phyloP scores from a whole-genome alignment of 2,329 filamentous ascomycete species.

The Xylaria sp. region DNA sequence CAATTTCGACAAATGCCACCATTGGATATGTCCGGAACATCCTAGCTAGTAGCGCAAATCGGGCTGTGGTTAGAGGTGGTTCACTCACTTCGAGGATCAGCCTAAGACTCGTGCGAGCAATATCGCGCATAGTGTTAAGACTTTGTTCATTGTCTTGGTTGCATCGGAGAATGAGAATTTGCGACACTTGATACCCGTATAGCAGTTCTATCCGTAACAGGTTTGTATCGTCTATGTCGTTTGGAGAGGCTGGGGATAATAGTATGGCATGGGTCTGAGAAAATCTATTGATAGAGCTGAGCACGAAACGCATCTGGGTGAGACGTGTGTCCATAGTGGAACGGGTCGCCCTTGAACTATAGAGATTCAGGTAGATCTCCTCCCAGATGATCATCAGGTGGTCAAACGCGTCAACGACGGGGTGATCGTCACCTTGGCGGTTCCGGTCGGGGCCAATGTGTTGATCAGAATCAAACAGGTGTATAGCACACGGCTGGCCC shows the following conservation, averaged over 20 bases:
- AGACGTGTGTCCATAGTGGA: constrained; percentile 17
- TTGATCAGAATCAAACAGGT: constrained; percentile 39
- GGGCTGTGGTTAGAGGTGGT: constrained; percentile 20
- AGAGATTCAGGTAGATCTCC: constrained; percentile 40
- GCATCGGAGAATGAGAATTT: constrained; percentile 36
- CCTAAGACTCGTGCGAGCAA: constrained; percentile 33
- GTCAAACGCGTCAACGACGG: constrained; percentile 34
- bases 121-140: constrained; percentile 22
- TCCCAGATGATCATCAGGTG: constrained; percentile 40
- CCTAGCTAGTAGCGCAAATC: constrained; percentile 32
- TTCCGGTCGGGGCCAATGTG: constrained; percentile 9
- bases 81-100: constrained; percentile 30
- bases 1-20: constrained; percentile 38
- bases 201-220: constrained; percentile 32
- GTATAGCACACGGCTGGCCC: constrained; percentile 37
- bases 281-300: constrained; percentile 26
- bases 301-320: constrained; percentile 27
- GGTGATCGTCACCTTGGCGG: not conserved
- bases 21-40: constrained; percentile 37
- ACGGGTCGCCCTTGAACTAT: constrained; percentile 27
- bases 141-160: constrained; percentile 30
- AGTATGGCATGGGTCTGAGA: constrained; percentile 26
- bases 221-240: constrained; percentile 13
- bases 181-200: constrained; percentile 39
- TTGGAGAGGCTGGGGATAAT: constrained; percentile 1